Base-by-base conservation (phyloP, 768 basidiomycete genomes). In the Ramaria sp. region DNA sequence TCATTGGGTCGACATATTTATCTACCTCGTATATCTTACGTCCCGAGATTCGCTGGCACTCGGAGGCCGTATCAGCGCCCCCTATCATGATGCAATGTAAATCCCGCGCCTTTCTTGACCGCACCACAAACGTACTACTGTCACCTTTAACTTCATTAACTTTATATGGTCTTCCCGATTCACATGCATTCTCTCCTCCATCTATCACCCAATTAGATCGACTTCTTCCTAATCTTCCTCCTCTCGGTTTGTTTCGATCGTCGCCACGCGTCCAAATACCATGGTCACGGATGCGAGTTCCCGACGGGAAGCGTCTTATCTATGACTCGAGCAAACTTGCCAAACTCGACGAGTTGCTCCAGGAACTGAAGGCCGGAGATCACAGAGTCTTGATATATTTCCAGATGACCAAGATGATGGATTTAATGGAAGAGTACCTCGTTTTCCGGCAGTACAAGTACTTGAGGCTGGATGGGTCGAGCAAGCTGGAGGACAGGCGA, bases 351-450 rank as follows among this genome's bases (percentile, higher is more conserved):
- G 63, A 75, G 20, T 72, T 99, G n/a, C 73, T 99, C 7, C 86
- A 89, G 57, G 89, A 95, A 62, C 81, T 99, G 55, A 98, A 96
- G 70, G 76, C 81, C 34, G 87, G 83, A 1, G 94, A 94, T 58
- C 96, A 99, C 68, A 83, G 93, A 44, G 91, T 95, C 13, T 70
- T 99, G 61, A 77, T 99, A 18, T 99, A 98, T 71, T 98, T 97
- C 83, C 96, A 99, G 69, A 99, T 99, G 96, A 98, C 95, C 12
- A 81, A 86, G 56, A 99, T 98, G 96, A 96, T 99, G 85, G 94
- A 97, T 66, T 73, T 98, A 48, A 94, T 98, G 82, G 96, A 98
- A 67, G 96, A 98, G 66, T 99, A 97, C 66, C 75, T 99, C 57
- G 90, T 96, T 56, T 96, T 88, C 70, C 83, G 95, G 1, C 94